Evolutionary conservation across 345 rosid species (phyloP).

Genomic region (Acer saccharum): DNA sequence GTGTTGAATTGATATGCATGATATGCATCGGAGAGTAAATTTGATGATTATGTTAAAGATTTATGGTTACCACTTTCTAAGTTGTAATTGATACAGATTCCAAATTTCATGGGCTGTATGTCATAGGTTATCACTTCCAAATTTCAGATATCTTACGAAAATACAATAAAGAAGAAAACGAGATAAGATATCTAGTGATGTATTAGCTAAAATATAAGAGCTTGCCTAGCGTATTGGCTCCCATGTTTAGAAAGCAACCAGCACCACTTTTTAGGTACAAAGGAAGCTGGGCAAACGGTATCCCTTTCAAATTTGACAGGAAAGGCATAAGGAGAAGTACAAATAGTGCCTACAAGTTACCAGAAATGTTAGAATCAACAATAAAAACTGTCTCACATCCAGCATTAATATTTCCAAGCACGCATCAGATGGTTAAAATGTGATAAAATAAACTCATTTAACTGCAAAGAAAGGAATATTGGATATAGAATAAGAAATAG

Average conservation of each 20-base stretch:
- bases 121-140: background rate
- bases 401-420: constrained; percentile 1
- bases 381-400: background rate
- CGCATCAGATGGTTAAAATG: background rate
- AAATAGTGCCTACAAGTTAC: constrained; percentile 73
- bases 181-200: background rate
- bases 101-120: background rate
- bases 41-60: background rate
- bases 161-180: background rate
- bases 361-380: constrained; percentile 3
- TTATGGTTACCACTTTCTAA: background rate
- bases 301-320: constrained; percentile 81
- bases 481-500: too few species aligned
- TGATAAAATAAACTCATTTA: background rate
- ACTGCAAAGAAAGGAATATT: too few species aligned
- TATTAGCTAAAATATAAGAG: constrained; percentile 8
- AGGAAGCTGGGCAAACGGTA: constrained; percentile 68
- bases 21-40: background rate
- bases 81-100: background rate
- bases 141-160: background rate
- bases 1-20: background rate
- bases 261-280: constrained; percentile 72
- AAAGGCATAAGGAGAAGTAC: constrained; percentile 75
- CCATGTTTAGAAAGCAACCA: constrained; percentile 74
- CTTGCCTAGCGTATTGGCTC: constrained; percentile 60